These are phyloP conservation scores for Cryptococcus amylolentus DNA, from an alignment of 1,284 basidiomycete genomes.

Conservation along the genomic window DNA sequence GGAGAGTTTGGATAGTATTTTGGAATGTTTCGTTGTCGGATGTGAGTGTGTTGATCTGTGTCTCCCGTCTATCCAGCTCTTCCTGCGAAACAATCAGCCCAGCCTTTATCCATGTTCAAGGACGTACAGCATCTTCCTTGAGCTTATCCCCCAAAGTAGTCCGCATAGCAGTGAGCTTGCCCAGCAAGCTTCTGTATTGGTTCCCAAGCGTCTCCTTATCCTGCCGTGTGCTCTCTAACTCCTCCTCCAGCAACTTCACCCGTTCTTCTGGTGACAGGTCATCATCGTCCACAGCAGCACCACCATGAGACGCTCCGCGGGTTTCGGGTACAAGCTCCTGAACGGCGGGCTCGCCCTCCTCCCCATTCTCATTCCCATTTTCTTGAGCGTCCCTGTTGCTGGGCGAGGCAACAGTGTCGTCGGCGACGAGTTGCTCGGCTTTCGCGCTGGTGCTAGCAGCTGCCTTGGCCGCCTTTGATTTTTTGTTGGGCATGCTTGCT, in stretches of 20 bases:
- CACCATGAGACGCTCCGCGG: not conserved
- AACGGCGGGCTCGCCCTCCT: not conserved
- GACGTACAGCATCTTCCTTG: slow-evolving; percentile 88
- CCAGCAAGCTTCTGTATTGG: slow-evolving; percentile 81
- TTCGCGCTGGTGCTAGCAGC: too few species aligned
- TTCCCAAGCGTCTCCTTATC: slow-evolving; percentile 81
- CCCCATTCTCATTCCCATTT: not conserved
- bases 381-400: not conserved
- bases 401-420: not conserved
- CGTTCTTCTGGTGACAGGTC: slow-evolving; percentile 5
- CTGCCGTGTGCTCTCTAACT: slow-evolving; percentile 52
- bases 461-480: too few species aligned
- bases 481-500: too few species aligned
- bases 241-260: slow-evolving; percentile 40
- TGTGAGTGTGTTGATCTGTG: slow-evolving; percentile 69
- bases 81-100: slow-evolving; percentile 58
- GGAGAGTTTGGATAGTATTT: slow-evolving; percentile 67
- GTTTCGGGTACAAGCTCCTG: not conserved
- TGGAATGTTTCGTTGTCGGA: slow-evolving; percentile 71
- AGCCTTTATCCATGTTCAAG: not conserved
- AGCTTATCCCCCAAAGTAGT: slow-evolving; percentile 90
- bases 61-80: slow-evolving; percentile 87
- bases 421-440: not conserved
- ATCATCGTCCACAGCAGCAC: not conserved
- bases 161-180: slow-evolving; percentile 88